Base-by-base conservation (phyloP, 2,329 filamentous ascomycete species). In the Penicillium hesseltinei region DNA sequence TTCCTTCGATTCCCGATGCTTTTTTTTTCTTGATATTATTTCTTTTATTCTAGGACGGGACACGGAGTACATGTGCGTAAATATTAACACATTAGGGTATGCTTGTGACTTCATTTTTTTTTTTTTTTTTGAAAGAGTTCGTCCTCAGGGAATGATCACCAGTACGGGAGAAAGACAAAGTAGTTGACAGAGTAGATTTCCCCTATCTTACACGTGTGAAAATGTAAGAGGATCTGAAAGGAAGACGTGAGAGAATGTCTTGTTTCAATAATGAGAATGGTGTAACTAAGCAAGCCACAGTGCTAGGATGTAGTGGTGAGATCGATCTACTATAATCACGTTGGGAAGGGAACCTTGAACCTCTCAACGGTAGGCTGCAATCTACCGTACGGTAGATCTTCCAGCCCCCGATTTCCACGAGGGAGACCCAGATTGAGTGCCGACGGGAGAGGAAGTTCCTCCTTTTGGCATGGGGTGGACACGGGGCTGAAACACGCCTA, bases 401-500 rank as follows among this genome's bases (percentile, higher is more conserved):
- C 54, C 59, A 56, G 62, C 47, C 54, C 48, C 59, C 61, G 62
- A 66, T 66, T 56, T 54, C 59, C 50, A 65, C 57, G 54, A 51
- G 46, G 57, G 33, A 58, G 44, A 49, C 46, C 36, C 56, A 46
- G 49, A 53, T 47, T 53, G 4, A 46, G 33, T 27, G 21, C 19
- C 49, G 21, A 47, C 42, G 49, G 46, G 27, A 52, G 36, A 47
- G n/a, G 35, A 36, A 23, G 15, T 44, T 53, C 23, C 43, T 53
- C 36, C 43, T 53, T 52, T 42, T 33, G 36, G 42, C 6, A 29
- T 52, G 40, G 21, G n/a, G 53, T 55, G 53, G 53, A 44, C 46
- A 56, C 15, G 31, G 29, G 54, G 61, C 63, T 66, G 63, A 65
- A 64, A 66, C 60, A 59, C 27, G 43, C 36, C 51, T 50, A 56